Evolutionary conservation across 2,329 filamentous ascomycete genomes (phyloP), one percentile per base, ranked within the genome.

Genomic region (Hymenoscyphus occultus): DNA sequence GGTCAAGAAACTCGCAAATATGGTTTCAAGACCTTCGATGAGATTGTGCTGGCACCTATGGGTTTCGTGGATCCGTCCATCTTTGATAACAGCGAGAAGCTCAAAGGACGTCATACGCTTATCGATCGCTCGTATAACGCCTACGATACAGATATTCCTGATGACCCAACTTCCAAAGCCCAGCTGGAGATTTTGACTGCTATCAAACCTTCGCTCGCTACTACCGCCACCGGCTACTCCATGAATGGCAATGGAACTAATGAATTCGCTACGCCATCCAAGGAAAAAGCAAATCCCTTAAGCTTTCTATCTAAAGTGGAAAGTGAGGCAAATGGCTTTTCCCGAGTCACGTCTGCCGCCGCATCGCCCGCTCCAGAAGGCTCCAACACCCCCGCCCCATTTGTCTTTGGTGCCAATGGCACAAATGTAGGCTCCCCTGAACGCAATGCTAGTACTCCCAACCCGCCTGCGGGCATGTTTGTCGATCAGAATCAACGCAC

Each of bases 1-100:
- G 93, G 92, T 62, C 89, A 97, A 75, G 90, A 95, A 61, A 99
- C 95, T 1, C 86, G 89, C 68, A 97, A 97, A 78, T 98, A 96
- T 78, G 86, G 88, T 51, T 98, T 97, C 83, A 98, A 98, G 81
- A 93, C 91, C 0, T 99, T 98, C 74, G 95, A 99, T 71, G 95
- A 98, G 77, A 90, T 96, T 28, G 91, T 96, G 71, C 83, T 99
- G n/a, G 90, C 95, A 0, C 90, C 93, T 0, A 92, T 97, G 89
- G 93, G 93, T n/a, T 91, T 93, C 73, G 97, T 96, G 76, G 90
- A 94, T 66, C 94, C 95, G 0, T 81, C 85, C 2, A 90, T 97
- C 63, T 97, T 98, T 71, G 92, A 96, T 75, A 90, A 93, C 72
- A 86, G 84, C 35, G 79, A 84, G 42, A 99, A 99, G 80, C 84